Base-by-base conservation (phyloP, 176 grass and related monocot species). In the Oryza nivara region DNA sequence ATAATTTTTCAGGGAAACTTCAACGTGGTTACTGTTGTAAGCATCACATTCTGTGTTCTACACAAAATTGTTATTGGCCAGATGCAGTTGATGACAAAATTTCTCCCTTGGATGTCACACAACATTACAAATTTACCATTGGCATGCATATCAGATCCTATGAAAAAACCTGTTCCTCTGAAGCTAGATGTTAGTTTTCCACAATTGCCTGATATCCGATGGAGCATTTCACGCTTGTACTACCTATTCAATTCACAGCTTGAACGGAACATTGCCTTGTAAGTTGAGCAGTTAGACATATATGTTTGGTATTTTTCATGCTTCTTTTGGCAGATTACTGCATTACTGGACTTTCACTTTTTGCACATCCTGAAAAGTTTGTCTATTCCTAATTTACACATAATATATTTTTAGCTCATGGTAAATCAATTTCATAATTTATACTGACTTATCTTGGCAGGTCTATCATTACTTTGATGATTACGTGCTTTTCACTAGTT, bases 171-270 rank as follows among this genome's bases (percentile, higher is more conserved):
- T 16, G 76, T 90, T 43, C 91, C 93, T 83, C 89, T 98, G 77
- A 84, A 93, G 83, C 80, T 98, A 88, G 90, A 98, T 80, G 81
- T 96, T 71, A 86, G 77, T 80, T 78, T 94, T 68, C 91, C 96
- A 72, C 85, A 91, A 49, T 86, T 92, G 60, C 85, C 87, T 80
- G 88, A 98, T 88, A 77, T 98, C 44, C 83, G 89, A 92, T 94
- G 93, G 96, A 92, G 81, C 84, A 85, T 98, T 76, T 92, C 96
- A 61, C 96, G 93, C 25, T 65, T 90, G 70, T 98, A 95, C 86
- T 98, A 98, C 92, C 71, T 95, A 58, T 94, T 98, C 88, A 98
- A 95, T 78, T 85, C 92, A 77, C 96, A 95, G 74, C 96, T 98
- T 65, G 96, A 95, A 87, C 80, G 96, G 69, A 98, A 94, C 85